phyloP scores from a whole-genome alignment of 306 rosid species.

The Prinsepia uniflora region DNA sequence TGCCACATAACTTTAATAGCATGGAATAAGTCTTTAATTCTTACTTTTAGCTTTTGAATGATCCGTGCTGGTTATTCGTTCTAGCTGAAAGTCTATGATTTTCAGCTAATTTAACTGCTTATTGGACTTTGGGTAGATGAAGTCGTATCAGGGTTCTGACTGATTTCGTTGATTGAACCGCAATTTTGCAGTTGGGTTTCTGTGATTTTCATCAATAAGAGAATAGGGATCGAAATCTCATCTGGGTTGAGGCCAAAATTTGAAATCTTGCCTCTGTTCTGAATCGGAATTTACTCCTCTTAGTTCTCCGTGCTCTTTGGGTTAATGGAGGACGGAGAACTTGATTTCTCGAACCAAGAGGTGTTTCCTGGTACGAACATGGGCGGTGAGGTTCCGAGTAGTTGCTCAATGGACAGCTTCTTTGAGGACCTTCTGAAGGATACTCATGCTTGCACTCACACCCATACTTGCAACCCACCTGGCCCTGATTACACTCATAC shows the following conservation, averaged over 20 bases:
- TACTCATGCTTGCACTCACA: slow-evolving; percentile 80
- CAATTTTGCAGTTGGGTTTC: slow-evolving; percentile 13
- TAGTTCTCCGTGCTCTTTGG: slow-evolving; percentile 7
- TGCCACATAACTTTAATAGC: neutral
- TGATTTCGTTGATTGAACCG: neutral
- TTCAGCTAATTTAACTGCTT: slow-evolving; percentile 5
- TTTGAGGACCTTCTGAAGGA: slow-evolving; percentile 77
- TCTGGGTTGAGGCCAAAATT: neutral
- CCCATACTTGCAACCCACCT: slow-evolving; percentile 97
- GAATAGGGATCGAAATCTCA: slow-evolving; percentile 7
- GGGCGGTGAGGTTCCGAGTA: slow-evolving; percentile 56
- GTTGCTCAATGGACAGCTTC: slow-evolving; percentile 82
- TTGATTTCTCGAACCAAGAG: slow-evolving; percentile 70
- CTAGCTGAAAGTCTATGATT: neutral
- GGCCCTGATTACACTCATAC: slow-evolving; percentile 91
- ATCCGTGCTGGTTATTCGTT: neutral
- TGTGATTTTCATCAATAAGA: neutral
- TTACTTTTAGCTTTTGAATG: slow-evolving; percentile 1
- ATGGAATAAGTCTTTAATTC: neutral
- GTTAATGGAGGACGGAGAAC: slow-evolving; percentile 92
- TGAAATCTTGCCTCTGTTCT: neutral
- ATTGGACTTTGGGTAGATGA: neutral
- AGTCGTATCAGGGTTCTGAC: slow-evolving; percentile 2
- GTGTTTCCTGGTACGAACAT: slow-evolving; percentile 61
- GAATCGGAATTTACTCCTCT: slow-evolving; percentile 10